Evolutionary conservation across 768 basidiomycete species (phyloP).

Genomic region (Brasilioporus rufonigricans): DNA sequence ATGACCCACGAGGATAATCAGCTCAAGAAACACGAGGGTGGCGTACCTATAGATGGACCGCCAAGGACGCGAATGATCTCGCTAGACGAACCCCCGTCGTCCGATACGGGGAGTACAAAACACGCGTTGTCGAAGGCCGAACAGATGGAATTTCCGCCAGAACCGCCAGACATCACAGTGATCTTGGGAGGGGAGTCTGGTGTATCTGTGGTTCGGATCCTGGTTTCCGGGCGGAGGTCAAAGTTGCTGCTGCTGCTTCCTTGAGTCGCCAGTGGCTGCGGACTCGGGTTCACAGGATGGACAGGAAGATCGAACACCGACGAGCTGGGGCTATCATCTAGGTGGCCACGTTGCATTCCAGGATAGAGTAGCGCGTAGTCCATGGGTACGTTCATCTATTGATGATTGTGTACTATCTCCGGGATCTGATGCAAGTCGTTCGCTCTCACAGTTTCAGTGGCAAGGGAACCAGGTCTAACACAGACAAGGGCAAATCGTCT

Average conservation of each 20-base stretch:
- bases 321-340: slow-evolving; percentile 56
- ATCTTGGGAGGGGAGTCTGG: slow-evolving; percentile 40
- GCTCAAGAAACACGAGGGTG: slow-evolving; percentile 9
- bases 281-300: slow-evolving; percentile 29
- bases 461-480: too few relatives aligned
- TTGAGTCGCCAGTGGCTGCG: slow-evolving; percentile 19
- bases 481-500: too few relatives aligned
- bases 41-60: slow-evolving; percentile 76
- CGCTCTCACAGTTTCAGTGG: too few relatives aligned
- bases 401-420: not conserved
- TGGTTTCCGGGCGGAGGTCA: slow-evolving; percentile 4
- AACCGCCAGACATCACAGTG: slow-evolving; percentile 88
- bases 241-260: slow-evolving; percentile 1
- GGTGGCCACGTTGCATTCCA: slow-evolving; percentile 2
- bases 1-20: slow-evolving; percentile 9
- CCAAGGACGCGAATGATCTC: slow-evolving; percentile 92
- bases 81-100: slow-evolving; percentile 93
- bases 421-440: not conserved
- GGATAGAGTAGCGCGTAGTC: slow-evolving; percentile 13
- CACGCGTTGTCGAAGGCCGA: slow-evolving; percentile 75
- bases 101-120: slow-evolving; percentile 90
- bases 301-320: slow-evolving; percentile 74
- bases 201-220: slow-evolving; percentile 2
- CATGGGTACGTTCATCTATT: too few relatives aligned
- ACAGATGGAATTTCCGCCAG: slow-evolving; percentile 90